Evolutionary conservation across 176 grass and related monocot species (phyloP).

Genomic region (Cenchrus americanus): DNA sequence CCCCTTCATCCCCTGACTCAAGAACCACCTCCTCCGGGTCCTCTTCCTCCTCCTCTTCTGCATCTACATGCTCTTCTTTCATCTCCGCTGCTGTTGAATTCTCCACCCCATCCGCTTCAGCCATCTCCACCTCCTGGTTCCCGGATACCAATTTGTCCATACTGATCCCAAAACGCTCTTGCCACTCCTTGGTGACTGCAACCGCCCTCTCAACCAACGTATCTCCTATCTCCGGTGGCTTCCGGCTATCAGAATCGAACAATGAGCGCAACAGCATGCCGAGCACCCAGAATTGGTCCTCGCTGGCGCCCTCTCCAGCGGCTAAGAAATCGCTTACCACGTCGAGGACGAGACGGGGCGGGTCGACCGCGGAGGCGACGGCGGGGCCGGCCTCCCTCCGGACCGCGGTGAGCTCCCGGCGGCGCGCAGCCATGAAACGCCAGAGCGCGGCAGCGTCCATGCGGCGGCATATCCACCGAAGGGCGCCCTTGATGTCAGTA

Average conservation of each 20-base stretch:
- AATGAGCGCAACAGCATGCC: slow-evolving; percentile 61
- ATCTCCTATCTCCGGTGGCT: slow-evolving; percentile 58
- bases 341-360: slow-evolving; percentile 70
- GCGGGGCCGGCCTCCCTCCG: slow-evolving; percentile 54
- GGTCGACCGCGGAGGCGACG: slow-evolving; percentile 60
- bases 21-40: slow-evolving; percentile 12
- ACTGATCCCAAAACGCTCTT: slow-evolving; percentile 48
- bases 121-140: slow-evolving; percentile 38
- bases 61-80: slow-evolving; percentile 41
- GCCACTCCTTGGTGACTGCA: slow-evolving; percentile 63
- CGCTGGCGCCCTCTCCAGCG: slow-evolving; percentile 18
- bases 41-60: neutral
- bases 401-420: slow-evolving; percentile 46
- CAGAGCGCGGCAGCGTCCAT: slow-evolving; percentile 72
- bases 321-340: slow-evolving; percentile 60
- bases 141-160: slow-evolving; percentile 14
- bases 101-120: slow-evolving; percentile 1
- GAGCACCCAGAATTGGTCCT: slow-evolving; percentile 62
- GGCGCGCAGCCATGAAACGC: slow-evolving; percentile 59
- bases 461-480: slow-evolving; percentile 76
- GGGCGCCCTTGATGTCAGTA: slow-evolving; percentile 49
- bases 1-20: slow-evolving; percentile 19
- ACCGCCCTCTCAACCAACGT: slow-evolving; percentile 69
- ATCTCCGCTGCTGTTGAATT: slow-evolving; percentile 14
- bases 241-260: slow-evolving; percentile 50